Percentiles rank a stretch among this genome's conserved stretches.
These are phyloP conservation scores for Aurantiochytrium sp. DNA, from an alignment of 108 stramenopile species.

Conservation along the genomic window DNA sequence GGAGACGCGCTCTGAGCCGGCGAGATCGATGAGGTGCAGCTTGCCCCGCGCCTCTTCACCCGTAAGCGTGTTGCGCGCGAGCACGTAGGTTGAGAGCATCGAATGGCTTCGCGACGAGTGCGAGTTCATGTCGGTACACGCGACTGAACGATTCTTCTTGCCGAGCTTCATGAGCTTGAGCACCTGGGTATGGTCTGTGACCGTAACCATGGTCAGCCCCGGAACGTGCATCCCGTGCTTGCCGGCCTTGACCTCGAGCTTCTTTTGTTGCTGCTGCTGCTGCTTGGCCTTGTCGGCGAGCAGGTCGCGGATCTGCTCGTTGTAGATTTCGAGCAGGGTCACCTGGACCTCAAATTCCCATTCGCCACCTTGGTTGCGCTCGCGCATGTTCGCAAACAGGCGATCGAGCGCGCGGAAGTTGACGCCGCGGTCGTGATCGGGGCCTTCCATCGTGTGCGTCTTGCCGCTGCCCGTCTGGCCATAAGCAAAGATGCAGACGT, in stretches of 20 bases:
- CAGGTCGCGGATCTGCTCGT: constrained; percentile 76
- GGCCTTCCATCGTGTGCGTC: constrained; percentile 65
- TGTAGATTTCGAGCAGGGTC: constrained; percentile 67
- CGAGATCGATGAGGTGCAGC: constrained; percentile 75
- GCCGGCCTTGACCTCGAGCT: constrained; percentile 47
- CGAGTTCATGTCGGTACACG: constrained; percentile 69
- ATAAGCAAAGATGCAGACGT: constrained; percentile 97
- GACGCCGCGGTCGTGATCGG: constrained; percentile 41
- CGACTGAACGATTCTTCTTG: constrained; percentile 50
- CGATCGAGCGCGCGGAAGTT: constrained; percentile 53
- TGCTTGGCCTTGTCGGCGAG: constrained; percentile 47
- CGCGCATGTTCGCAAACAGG: constrained; percentile 42
- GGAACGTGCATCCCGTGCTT: constrained; percentile 56
- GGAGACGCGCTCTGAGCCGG: constrained; percentile 72
- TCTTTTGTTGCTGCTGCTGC: background rate
- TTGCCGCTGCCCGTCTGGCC: constrained; percentile 79
- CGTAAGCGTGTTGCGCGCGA: constrained; percentile 52
- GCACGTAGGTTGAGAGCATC: constrained; percentile 51
- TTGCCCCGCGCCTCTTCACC: constrained; percentile 54
- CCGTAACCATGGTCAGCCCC: constrained; percentile 45
- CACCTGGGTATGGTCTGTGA: constrained; percentile 43
- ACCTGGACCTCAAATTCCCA: constrained; percentile 56
- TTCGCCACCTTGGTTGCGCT: constrained; percentile 31
- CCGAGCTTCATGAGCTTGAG: constrained; percentile 55
- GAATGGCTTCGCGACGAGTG: constrained; percentile 63